These are phyloP conservation scores for Cystobasidiaceae sp. DNA, from an alignment of 1,284 basidiomycete genomes.

Conservation along the genomic window DNA sequence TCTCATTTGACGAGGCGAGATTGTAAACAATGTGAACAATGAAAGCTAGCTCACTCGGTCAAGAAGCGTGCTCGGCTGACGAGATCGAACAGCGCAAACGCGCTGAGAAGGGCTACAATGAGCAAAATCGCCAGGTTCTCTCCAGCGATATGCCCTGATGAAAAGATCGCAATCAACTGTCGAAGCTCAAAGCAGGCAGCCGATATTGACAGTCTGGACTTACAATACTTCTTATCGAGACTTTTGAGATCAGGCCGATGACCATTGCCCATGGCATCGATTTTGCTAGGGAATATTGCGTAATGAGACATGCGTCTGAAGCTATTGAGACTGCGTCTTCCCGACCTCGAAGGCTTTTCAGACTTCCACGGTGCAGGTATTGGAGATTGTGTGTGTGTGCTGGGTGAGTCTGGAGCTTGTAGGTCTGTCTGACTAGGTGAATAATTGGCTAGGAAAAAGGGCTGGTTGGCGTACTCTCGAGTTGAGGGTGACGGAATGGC, in stretches of 20 bases:
- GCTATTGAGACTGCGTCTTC: neutral
- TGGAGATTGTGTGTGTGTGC: neutral
- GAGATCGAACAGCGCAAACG: conserved; percentile 18
- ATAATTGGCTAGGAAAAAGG: conserved; percentile 9
- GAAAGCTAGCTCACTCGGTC: conserved; percentile 1
- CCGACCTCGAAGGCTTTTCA: neutral
- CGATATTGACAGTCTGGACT: neutral
- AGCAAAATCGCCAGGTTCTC: conserved; percentile 2
- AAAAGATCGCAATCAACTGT: neutral
- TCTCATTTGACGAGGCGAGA: neutral
- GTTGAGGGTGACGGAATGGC: conserved; percentile 1
- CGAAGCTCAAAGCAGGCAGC: neutral
- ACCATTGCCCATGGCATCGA: neutral
- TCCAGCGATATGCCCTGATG: conserved; percentile 9
- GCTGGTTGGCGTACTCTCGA: conserved; percentile 1
- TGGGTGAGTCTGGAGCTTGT: neutral
- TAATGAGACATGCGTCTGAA: conserved; percentile 9
- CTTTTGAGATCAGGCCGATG: neutral
- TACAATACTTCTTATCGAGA: conserved; percentile 19
- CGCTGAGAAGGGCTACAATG: conserved; percentile 13
- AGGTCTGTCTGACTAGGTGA: neutral
- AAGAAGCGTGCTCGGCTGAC: neutral
- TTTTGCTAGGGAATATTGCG: conserved; percentile 12
- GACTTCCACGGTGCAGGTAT: neutral
- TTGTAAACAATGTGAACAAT: neutral